Conservation (phyloP, 2,329 filamentous ascomycete genomes). For the Aureobasidium sp. region DNA sequence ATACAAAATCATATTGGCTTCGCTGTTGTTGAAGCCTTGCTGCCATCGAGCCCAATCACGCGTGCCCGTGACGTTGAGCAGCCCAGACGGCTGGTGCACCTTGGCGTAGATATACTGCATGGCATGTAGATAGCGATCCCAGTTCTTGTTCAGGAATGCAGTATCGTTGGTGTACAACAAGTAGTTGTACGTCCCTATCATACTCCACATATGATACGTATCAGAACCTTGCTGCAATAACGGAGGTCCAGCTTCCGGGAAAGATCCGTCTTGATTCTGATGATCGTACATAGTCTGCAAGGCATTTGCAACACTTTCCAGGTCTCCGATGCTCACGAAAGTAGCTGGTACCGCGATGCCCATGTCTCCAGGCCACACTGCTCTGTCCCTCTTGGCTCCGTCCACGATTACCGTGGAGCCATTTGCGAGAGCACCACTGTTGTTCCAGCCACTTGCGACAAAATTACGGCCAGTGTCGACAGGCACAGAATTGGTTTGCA, state of each 20-base stretch:
- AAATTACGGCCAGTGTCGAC: conserved; percentile 29
- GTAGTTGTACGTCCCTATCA: conserved; percentile 55
- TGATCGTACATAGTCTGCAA: conserved; percentile 42
- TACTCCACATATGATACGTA: conserved; percentile 42
- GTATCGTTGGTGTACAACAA: conserved; percentile 49
- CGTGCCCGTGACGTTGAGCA: conserved; percentile 44
- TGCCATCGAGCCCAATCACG: conserved; percentile 48
- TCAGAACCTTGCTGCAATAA: conserved; percentile 27
- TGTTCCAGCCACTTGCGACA: conserved; percentile 26
- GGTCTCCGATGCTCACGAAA: conserved; percentile 37
- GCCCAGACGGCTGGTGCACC: conserved; percentile 37
- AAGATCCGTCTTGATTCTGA: conserved; percentile 32
- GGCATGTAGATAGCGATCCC: conserved; percentile 43
- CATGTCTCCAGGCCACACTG: conserved; percentile 44
- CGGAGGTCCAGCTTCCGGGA: conserved; percentile 36
- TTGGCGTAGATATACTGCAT: conserved; percentile 42
- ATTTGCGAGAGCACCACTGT: conserved; percentile 30
- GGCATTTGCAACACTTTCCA: conserved; percentile 43
- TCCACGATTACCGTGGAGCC: conserved; percentile 32
- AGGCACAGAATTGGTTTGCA: conserved; percentile 33
- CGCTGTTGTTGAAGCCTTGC: conserved; percentile 45
- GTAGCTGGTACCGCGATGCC: conserved; percentile 42
- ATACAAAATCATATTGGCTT: conserved; percentile 49
- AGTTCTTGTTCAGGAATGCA: conserved; percentile 41
- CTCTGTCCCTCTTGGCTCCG: conserved; percentile 34